Conservation (phyloP, 1,139 yeast species). For the Yamadazyma sp. region DNA sequence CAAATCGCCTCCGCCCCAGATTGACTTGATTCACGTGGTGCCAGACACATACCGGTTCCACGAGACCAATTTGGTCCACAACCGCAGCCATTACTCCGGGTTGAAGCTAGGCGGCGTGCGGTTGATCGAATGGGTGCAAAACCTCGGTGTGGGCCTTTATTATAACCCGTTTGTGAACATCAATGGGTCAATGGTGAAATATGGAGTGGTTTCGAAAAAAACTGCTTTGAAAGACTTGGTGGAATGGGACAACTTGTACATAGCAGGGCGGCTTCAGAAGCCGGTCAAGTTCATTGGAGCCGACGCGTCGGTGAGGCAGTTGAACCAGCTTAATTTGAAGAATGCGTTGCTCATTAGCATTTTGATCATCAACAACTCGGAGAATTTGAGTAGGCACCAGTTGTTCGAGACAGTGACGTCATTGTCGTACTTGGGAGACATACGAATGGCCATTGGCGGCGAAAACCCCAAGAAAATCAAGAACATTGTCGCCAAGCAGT, state of each 20-base stretch:
- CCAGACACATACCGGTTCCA: conserved; percentile 77
- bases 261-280: conserved; percentile 93
- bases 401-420: conserved; percentile 77
- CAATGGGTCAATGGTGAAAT: conserved; percentile 58
- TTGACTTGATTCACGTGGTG: conserved; percentile 87
- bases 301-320: conserved; percentile 48
- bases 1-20: conserved; percentile 42
- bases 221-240: conserved; percentile 64
- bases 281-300: conserved; percentile 80
- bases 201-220: conserved; percentile 76
- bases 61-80: conserved; percentile 59
- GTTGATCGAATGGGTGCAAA: conserved; percentile 59
- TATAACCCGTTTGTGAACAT: conserved; percentile 86
- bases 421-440: conserved; percentile 87
- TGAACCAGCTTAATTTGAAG: conserved; percentile 74
- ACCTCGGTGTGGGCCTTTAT: conserved; percentile 87
- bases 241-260: conserved; percentile 81
- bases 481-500: conserved; percentile 82
- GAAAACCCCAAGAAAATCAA: conserved; percentile 88
- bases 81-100: conserved; percentile 75
- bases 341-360: conserved; percentile 75
- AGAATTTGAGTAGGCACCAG: conserved; percentile 56
- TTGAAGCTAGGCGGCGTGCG: conserved; percentile 61
- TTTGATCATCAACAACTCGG: conserved; percentile 36
- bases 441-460: conserved; percentile 82